Evolutionary conservation across 2,329 filamentous ascomycete genomes (phyloP).

Genomic region (Aspergillus pseudoterreus): DNA sequence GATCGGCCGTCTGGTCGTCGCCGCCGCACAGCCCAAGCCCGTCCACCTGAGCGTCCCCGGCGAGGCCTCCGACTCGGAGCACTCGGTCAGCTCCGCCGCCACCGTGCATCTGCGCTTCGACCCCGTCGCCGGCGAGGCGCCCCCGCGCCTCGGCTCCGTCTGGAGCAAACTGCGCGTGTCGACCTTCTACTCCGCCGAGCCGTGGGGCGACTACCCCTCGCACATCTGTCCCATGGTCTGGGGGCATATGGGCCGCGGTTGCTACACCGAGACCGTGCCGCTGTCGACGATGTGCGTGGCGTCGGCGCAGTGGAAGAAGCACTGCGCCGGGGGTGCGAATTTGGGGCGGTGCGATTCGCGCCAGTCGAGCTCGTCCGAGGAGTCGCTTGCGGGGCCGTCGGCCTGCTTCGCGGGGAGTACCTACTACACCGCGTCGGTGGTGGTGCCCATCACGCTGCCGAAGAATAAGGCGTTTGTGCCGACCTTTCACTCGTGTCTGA

Average conservation of each 20-base stretch:
- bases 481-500: conserved; percentile 66
- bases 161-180: conserved; percentile 54
- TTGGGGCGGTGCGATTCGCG: conserved; percentile 24
- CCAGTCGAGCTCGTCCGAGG: conserved; percentile 25
- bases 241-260: conserved; percentile 43
- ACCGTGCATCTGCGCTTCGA: conserved; percentile 60
- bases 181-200: conserved; percentile 54
- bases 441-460: conserved; percentile 62
- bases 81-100: conserved; percentile 52
- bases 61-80: conserved; percentile 22
- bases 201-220: conserved; percentile 49
- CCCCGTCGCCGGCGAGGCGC: conserved; percentile 48
- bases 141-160: conserved; percentile 53
- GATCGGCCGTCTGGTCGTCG: conserved; percentile 55
- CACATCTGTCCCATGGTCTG: conserved; percentile 39
- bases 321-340: conserved; percentile 29
- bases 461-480: conserved; percentile 60
- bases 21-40: conserved; percentile 56
- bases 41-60: conserved; percentile 48
- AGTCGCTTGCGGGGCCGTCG: conserved; percentile 31
- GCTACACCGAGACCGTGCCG: conserved; percentile 51
- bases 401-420: conserved; percentile 42
- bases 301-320: conserved; percentile 55
- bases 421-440: conserved; percentile 61
- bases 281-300: conserved; percentile 56